Evolutionary conservation across 1,139 yeast species (phyloP), one percentile per base, ranked within the genome.

Genomic region (Petasospora fabianii): DNA sequence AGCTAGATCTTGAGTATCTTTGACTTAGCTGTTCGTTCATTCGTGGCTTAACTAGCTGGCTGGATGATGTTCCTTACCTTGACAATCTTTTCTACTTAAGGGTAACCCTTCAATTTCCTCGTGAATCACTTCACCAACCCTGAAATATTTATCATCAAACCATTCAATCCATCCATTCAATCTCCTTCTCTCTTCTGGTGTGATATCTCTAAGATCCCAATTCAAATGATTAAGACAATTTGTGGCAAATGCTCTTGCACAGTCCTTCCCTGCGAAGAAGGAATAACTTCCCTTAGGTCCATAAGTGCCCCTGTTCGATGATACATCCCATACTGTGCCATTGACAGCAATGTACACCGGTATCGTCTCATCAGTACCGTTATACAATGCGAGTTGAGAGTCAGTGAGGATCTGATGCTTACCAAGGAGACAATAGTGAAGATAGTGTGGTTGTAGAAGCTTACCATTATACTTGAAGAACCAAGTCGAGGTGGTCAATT

Each of bases 141-240:
- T 36, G 28, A 48, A 54, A 28, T 54, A 54, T 34, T 47, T 52
- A 11, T 41, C 40, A 11, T 48, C 49, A 35, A 53, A 54, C 44
- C 48, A 54, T 26, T 54, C 56, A 8, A 39, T 32, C 58, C 58
- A 54, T 1, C 55, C 58, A 7, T 37, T 21, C 15, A 54, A 33
- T 36, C 56, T 42, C 37, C 57, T 46, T 18, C 61, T 64, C 28
- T 56, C 58, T 2, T 55, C 61, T 5, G 54, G 56, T 27, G 64
- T 68, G 24, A 84, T 58, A 0, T 84, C 94, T 21, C 95, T 61
- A 31, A 84, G 59, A 56, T 85, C 95, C 55, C 77, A 73, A 0
- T 90, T 84, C 51, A 72, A 66, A 49, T 77, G 79, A 37, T 73
- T 77, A 49, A 85, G 75, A 54, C 95, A 85, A 5, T 94, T 94